Base-by-base conservation (phyloP, 2,329 filamentous ascomycete species). In the Arthrobotrys megalospora region DNA sequence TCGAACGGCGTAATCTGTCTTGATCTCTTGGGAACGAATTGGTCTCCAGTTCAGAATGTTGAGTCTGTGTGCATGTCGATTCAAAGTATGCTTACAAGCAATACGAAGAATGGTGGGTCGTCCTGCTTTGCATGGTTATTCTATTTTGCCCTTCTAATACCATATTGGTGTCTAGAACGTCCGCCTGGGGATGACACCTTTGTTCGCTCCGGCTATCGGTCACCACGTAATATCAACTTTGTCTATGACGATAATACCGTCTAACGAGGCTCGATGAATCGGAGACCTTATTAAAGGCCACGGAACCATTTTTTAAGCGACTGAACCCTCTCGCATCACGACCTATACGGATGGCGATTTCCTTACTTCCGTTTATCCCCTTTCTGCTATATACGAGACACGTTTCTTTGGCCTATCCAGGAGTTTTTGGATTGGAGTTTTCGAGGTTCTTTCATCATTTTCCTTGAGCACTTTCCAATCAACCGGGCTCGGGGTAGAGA, bases 1-100 rank as follows among this genome's bases (percentile, higher is more conserved):
- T 96, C 92, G 82, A 99, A 99, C 85, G 96, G 96, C 82, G 97
- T 98, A 84, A 99, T 99, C 83, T 99, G 96, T 83, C 91, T 99
- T 60, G 96, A 99, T 82, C 89, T 99, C 0, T 90, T 99, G 7
- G 81, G 81, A 19, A 91, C 93, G 80, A 96, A 96, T 71, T 99
- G 96, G 96, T 96, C 92, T 58, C 96, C 96, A 0, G 95, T 99
- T 0, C 96, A 99, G 84, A 97, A 95, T 76, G 96, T 97, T 7
- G 95, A 98, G 86, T 97, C 92, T 82, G 91, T 99, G 28, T 97
- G 94, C 86, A 96, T 99, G 89, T 97, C 93, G 84, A 89, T 99
- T 68, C 96, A 99, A 85, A 97, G 93, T 86, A 99, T 99, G 96
- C 85, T 99, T 83, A 97, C 96, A 0, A 94, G 95, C 79, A 99